Evolutionary conservation across 495 filamentous ascomycete species (phyloP), one percentile per base, ranked within the genome.

Genomic region (Copromyces sp.): DNA sequence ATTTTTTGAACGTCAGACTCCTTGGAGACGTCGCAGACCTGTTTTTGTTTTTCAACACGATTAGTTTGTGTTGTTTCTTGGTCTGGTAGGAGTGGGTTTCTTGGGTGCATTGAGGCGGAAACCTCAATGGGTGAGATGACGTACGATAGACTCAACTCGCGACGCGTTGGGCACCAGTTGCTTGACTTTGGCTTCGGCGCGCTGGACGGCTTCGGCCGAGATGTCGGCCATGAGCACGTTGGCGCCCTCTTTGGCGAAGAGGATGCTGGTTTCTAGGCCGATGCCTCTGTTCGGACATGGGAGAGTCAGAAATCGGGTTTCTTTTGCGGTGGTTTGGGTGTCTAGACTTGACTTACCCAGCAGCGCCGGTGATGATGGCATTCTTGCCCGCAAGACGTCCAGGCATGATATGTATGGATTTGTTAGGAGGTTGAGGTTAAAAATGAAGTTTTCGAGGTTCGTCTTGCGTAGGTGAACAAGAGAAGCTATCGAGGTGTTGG

Each of bases 241-340:
- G 79, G 93, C 95, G 73, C 94, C 95, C 84, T 99, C 94, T 73
- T 91, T 90, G 68, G 90, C 90, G 76, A 99, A 95, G 70, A 98
- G 92, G 77, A 98, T 94, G 68, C 88, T 88, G 11, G 95, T 98
- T 82, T 99, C 94, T 47, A 99, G 92, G 72, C 95, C 95, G 75
- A 99, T 99, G 73, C 95, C 95, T 72, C 94, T 97, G 73, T 35
- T 12, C 5, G 70, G 11, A 41, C 69, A 42, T 12, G 68, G 47
- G 24, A 70, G 53, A 37, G 29, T 72, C 20, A 75, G 73, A 53
- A 69, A 76, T 61, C 69, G 3, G 17, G 70, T 74, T 72, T 11
- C 11, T n/a, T 29, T 20, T 20, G 37, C 1, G 29, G 39, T 68
- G n/a, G 35, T 42, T 5, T 4, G 39, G 44, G 4, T 1, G 70